Conservation (phyloP, 1,284 basidiomycete genomes). For the Trichosporon ovoides region DNA sequence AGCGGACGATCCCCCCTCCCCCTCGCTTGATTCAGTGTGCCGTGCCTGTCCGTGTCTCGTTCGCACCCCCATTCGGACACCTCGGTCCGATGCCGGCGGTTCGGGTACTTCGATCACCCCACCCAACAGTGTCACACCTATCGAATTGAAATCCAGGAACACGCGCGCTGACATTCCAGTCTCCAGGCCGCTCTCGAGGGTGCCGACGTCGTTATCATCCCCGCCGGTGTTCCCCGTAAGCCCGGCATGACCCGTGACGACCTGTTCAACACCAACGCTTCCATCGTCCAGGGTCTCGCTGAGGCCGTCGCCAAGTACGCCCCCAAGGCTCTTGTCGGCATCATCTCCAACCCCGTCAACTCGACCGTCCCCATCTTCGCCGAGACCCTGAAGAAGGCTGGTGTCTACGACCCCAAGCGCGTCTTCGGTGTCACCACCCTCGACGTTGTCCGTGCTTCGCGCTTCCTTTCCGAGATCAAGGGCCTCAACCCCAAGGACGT, state of each 20-base stretch:
- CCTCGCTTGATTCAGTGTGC: too few species aligned
- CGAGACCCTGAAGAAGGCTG: slow-evolving; percentile 88
- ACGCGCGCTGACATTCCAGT: slow-evolving; percentile 56
- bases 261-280: slow-evolving; percentile 71
- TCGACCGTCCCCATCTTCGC: slow-evolving; percentile 96
- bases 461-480: slow-evolving; percentile 83
- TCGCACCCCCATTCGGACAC: not conserved
- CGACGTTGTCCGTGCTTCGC: slow-evolving; percentile 94
- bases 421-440: slow-evolving; percentile 97
- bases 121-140: too few species aligned
- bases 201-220: slow-evolving; percentile 88
- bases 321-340: slow-evolving; percentile 89
- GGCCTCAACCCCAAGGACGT: slow-evolving; percentile 58
- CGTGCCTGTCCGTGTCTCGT: not conserved
- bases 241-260: slow-evolving; percentile 62
- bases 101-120: not conserved
- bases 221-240: slow-evolving; percentile 95
- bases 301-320: slow-evolving; percentile 74
- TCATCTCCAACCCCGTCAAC: slow-evolving; percentile 96
- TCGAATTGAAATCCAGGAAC: not conserved
- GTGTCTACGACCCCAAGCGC: slow-evolving; percentile 83
- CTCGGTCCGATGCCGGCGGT: slow-evolving; percentile 5
- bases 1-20: too few species aligned
- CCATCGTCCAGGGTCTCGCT: slow-evolving; percentile 90
- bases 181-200: slow-evolving; percentile 76